Conservation (phyloP, 148 eudicot species). For the Pouteria glomerata region DNA sequence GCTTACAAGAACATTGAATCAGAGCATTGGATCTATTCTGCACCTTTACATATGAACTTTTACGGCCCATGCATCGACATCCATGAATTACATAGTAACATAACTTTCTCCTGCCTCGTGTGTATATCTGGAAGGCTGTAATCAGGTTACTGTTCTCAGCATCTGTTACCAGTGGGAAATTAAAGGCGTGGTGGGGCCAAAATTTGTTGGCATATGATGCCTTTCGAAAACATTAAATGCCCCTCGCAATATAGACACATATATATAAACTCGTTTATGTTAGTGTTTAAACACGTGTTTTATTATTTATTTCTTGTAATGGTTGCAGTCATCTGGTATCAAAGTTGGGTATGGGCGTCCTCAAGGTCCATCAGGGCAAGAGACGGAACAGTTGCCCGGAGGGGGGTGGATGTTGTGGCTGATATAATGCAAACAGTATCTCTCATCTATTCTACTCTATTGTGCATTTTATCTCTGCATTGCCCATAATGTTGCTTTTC, state of each 20-base stretch:
- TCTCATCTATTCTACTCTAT: neutral
- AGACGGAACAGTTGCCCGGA: conserved; percentile 57
- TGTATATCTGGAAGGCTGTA: neutral
- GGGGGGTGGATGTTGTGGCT: conserved; percentile 61
- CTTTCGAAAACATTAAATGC: neutral
- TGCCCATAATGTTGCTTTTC: too few relatives aligned
- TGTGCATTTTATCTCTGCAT: neutral
- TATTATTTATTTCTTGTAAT: neutral
- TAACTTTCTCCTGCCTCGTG: neutral
- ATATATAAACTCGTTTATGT: neutral
- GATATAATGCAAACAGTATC: conserved; percentile 11
- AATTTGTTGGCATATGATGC: neutral
- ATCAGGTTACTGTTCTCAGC: neutral
- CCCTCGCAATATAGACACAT: neutral
- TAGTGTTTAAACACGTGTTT: neutral
- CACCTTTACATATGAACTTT: neutral
- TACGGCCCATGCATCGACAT: neutral
- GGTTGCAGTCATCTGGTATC: conserved; percentile 62
- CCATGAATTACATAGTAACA: neutral
- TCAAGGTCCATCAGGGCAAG: conserved; percentile 43
- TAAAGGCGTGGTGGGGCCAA: too few relatives aligned
- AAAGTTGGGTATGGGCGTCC: conserved; percentile 57
- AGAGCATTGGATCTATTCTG: neutral
- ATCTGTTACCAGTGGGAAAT: neutral
- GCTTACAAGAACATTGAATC: neutral